These are phyloP conservation scores for Planoprotostelium fungivorum DNA, from an alignment of 78 protist species.

Conservation along the genomic window DNA sequence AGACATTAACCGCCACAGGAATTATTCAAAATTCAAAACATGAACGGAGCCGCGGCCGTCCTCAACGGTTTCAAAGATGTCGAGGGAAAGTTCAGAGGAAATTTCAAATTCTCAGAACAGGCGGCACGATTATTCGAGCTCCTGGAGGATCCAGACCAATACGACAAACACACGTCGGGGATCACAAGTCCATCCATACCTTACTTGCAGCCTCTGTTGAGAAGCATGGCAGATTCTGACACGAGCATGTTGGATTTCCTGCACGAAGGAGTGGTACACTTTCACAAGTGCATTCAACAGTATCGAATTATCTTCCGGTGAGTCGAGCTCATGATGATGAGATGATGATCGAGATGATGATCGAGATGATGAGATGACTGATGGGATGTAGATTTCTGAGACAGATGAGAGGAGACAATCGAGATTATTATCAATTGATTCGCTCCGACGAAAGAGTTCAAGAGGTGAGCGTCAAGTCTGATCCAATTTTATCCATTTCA, in stretches of 20 bases:
- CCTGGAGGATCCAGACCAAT: background rate
- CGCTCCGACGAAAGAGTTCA: background rate
- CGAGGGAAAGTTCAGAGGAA: background rate
- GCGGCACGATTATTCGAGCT: background rate
- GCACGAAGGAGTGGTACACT: background rate
- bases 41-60: background rate
- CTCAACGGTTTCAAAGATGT: background rate
- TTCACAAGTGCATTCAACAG: background rate
- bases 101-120: background rate
- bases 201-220: background rate
- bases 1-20: background rate
- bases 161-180: background rate
- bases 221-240: background rate
- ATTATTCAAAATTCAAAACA: background rate
- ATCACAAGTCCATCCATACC: background rate
- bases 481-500: too few species aligned
- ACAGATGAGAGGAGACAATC: background rate
- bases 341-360: background rate
- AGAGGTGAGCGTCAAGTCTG: too few species aligned
- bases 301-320: too few species aligned
- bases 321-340: background rate
- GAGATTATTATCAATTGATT: background rate
- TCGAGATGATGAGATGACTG: background rate
- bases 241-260: background rate
- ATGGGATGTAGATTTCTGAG: background rate